phyloP scores from a whole-genome alignment of 495 filamentous ascomycete species.

The Penicillium lagena region DNA sequence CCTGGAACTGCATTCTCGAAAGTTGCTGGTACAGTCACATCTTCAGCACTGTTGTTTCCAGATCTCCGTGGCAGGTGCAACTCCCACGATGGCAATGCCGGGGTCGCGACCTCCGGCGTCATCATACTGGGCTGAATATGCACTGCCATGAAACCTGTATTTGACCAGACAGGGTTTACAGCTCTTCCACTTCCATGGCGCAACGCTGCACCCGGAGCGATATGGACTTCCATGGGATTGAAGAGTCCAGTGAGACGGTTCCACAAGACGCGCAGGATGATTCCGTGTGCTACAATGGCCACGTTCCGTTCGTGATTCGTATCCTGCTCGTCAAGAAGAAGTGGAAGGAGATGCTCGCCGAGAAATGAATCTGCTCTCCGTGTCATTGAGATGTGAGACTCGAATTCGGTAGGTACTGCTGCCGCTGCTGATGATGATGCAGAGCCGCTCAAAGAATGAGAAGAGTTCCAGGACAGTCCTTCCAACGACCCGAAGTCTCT shows the following conservation, averaged over 20 bases:
- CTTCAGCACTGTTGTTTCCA: not conserved
- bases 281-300: conserved; percentile 72
- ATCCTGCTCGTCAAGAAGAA: conserved; percentile 31
- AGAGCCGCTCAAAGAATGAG: not conserved
- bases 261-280: conserved; percentile 66
- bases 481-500: conserved; percentile 23
- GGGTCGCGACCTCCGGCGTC: not conserved
- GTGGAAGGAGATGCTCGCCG: conserved; percentile 48
- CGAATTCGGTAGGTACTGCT: conserved; percentile 15
- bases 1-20: no score
- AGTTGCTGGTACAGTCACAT: no score
- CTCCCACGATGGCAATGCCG: not conserved
- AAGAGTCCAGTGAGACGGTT: conserved; percentile 51
- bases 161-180: conserved; percentile 50
- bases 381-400: conserved; percentile 53
- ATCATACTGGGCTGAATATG: conserved; percentile 18
- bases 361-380: conserved; percentile 57
- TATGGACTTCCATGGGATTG: conserved; percentile 29
- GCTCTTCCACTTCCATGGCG: conserved; percentile 6
- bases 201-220: conserved; percentile 1
- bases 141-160: conserved; percentile 57
- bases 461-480: conserved; percentile 1
- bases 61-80: not conserved
- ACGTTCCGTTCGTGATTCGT: conserved; percentile 28
- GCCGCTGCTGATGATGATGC: not conserved